Base-by-base conservation (phyloP, 768 basidiomycete genomes). In the Naganishia friedmannii region DNA sequence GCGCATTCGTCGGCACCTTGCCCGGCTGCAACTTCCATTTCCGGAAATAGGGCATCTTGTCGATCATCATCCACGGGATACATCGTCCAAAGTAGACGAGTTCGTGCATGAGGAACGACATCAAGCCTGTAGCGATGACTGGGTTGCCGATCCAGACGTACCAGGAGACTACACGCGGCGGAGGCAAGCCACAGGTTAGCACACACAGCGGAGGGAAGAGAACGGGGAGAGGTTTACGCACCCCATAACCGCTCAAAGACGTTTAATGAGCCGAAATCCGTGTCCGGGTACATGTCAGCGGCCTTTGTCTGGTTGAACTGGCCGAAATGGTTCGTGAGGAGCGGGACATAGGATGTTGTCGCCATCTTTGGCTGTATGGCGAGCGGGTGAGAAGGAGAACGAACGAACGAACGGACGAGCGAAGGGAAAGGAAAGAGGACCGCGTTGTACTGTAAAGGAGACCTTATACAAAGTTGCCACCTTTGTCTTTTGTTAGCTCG, bases 51-150 rank as follows among this genome's bases (percentile, higher is more conserved):
- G 93, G 93, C 39, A 93, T 91, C 1, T 88, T 84, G 82, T 99
- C 96, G 79, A 97, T 89, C 82, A 96, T 90, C 75, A 97, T 89
- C 92, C 93, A 96, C 0, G 94, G 96, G 21, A 98, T 81, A 73
- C 89, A 89, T 28, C 96, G 90, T 46, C 95, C 96, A 77, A 99
- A 99, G 83, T 99, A 99, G 10, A 97, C 92, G 77, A 93, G 82
- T 94, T 99, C 96, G 81, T 99, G 96, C 73, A 98, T 76, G 28
- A 95, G 72, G 82, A 99, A 97, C 73, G 89, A 91, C 87, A 91
- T 87, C 67, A 99, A 83, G 65, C 94, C 94, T 0, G 96, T 99
- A 15, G 96, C 96, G 73, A 98, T 84, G 68, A 93, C 79, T 0
- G 93, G 93, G 83, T 95, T 92, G 67, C 88, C 91, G 56, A 94